Percentiles rank a stretch among this genome's conserved stretches.
These are phyloP conservation scores for Sedum album DNA, from an alignment of 164 flowering plant genomes.

Conservation along the genomic window DNA sequence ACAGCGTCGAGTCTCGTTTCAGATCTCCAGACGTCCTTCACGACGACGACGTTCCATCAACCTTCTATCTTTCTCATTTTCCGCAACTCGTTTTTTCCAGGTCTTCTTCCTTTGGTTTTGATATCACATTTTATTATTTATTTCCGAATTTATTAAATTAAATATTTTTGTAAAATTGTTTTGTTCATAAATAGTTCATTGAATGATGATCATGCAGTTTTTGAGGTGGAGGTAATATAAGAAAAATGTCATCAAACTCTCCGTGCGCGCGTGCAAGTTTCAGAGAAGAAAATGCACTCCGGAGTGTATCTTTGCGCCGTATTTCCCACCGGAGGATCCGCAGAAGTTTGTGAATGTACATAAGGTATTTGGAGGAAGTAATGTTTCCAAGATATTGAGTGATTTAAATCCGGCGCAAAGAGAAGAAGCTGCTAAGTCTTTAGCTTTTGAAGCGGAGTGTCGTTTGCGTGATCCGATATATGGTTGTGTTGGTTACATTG, in stretches of 20 bases:
- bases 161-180: too few relatives aligned
- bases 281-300: constrained; percentile 1
- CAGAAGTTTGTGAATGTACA: constrained; percentile 1
- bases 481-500: neutral
- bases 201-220: too few relatives aligned
- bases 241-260: neutral
- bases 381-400: constrained; percentile 1
- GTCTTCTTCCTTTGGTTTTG: too few relatives aligned
- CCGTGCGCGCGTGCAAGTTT: constrained; percentile 9
- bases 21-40: too few relatives aligned
- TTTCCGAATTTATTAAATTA: too few relatives aligned
- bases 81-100: too few relatives aligned
- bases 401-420: neutral
- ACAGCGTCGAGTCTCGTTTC: too few relatives aligned
- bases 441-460: neutral
- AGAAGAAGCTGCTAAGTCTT: neutral
- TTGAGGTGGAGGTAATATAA: too few relatives aligned
- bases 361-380: constrained; percentile 1
- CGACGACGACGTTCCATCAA: too few relatives aligned
- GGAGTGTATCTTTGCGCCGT: constrained; percentile 2
- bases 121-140: too few relatives aligned
- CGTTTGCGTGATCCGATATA: neutral
- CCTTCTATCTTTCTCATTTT: too few relatives aligned
- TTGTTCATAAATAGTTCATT: too few relatives aligned
- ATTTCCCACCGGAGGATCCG: constrained; percentile 5